Base-by-base conservation (phyloP, 1,284 basidiomycete genomes). In the Ceratobasidium sp. region DNA sequence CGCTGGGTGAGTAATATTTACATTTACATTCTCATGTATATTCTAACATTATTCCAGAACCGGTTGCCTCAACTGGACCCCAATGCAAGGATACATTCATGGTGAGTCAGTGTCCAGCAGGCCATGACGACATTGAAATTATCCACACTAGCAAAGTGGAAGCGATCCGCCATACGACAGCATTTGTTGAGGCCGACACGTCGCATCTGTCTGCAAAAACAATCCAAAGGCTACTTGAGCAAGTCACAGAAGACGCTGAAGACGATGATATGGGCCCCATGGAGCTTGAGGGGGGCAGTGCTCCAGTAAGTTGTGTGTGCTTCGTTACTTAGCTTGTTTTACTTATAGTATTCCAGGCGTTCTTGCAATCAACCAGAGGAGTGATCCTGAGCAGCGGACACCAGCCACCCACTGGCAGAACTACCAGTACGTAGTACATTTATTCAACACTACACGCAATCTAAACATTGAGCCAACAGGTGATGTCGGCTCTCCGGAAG, bases 361-460 rank as follows among this genome's bases (percentile, higher is more conserved):
- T 22, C 44, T 34, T 65, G 44, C 29, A 54, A 65, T 37, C n/a
- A 37, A 34, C 71, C 61, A 3, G 40, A 43, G 32, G 29, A 44
- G 46, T 52, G 59, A 49, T 65, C 71, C 25, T 74, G 71, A 61
- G 34, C 19, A 32, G 71, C 34, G 43, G 71, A 74, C 25, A 64
- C 59, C 71, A 51, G 49, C 34, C 49, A n/a, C 49, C 19, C 13
- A 0, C 59, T 34, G 15, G 0, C 2, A 22, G n/a, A 65, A 1
- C 34, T 65, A 9, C 71, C 49, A 13, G 61, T 74, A 74, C 2
- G 71, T 32, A 51, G n/a, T 9, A 5, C 6, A 5, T 40, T 40
- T 40, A 40, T 6, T 9, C 37, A 40, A 40, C 37, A 40, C 9
- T 5, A 5, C 37, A 40, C 25, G 25, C 5, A 40, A 9, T 40